These are phyloP conservation scores for Vicia sativa DNA, from an alignment of 306 rosid genomes.

Conservation along the genomic window DNA sequence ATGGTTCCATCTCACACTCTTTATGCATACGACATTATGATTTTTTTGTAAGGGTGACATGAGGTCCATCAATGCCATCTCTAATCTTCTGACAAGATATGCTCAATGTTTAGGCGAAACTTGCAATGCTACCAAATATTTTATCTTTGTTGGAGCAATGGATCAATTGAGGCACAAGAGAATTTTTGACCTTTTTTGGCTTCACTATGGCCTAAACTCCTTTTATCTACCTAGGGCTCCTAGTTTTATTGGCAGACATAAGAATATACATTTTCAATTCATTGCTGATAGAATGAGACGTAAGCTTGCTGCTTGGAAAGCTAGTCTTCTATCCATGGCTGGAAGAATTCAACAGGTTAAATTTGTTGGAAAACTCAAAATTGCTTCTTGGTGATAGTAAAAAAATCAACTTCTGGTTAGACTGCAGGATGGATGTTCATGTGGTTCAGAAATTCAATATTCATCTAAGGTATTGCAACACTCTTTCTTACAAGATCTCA, in stretches of 20 bases:
- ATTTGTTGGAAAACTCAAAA: no score
- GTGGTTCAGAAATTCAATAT: no score
- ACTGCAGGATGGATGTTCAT: no score
- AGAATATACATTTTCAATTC: neutral
- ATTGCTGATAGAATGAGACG: no score
- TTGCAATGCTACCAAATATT: neutral
- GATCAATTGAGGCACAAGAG: neutral
- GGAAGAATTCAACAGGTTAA: neutral
- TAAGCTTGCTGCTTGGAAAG: neutral
- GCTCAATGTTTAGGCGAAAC: neutral
- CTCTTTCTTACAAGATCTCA: no score
- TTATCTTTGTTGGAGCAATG: neutral
- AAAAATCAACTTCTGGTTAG: no score
- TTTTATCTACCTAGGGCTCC: neutral
- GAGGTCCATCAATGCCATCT: no score
- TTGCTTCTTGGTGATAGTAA: no score
- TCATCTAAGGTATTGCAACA: no score
- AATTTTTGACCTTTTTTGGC: no score
- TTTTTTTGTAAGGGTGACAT: neutral
- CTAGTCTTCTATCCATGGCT: neutral
- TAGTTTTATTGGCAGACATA: neutral
- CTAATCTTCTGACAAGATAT: no score
- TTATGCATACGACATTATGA: neutral
- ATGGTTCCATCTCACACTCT: neutral
- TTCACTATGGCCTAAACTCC: neutral